These are phyloP conservation scores for Irpex sp. DNA, from an alignment of 1,284 basidiomycete species.

Conservation along the genomic window DNA sequence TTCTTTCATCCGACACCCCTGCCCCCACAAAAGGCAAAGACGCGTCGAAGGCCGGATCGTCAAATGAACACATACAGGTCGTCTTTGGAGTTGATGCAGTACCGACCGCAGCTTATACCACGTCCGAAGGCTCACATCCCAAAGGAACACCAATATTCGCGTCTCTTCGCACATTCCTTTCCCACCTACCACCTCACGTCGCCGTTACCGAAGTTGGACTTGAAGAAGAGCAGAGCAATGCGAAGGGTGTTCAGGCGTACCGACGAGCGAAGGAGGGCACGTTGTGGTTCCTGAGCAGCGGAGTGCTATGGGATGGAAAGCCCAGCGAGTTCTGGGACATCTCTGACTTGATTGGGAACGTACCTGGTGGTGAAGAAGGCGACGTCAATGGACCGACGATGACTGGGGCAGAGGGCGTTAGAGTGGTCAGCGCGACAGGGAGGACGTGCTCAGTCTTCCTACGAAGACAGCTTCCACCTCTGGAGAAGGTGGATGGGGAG, in stretches of 20 bases:
- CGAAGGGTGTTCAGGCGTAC: slow-evolving; percentile 64
- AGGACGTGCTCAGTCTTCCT: slow-evolving; percentile 62
- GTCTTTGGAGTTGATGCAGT: slow-evolving; percentile 64
- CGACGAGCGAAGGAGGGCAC: slow-evolving; percentile 65
- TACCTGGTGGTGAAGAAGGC: slow-evolving; percentile 14
- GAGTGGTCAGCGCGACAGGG: slow-evolving; percentile 61
- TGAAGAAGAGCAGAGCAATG: slow-evolving; percentile 21
- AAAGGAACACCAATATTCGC: slow-evolving; percentile 52
- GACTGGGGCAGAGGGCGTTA: slow-evolving; percentile 40
- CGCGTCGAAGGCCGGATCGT: slow-evolving; percentile 22
- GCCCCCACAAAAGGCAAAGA: slow-evolving; percentile 28
- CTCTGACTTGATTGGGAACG: slow-evolving; percentile 44
- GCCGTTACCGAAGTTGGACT: slow-evolving; percentile 28
- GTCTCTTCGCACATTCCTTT: slow-evolving; percentile 48
- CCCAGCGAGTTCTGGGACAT: slow-evolving; percentile 74
- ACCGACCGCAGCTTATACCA: slow-evolving; percentile 34
- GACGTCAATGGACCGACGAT: slow-evolving; percentile 7
- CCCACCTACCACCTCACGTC: slow-evolving; percentile 45
- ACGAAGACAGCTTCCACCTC: slow-evolving; percentile 35
- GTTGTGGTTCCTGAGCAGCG: slow-evolving; percentile 65
- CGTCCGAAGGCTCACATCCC: slow-evolving; percentile 36
- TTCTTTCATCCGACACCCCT: slow-evolving; percentile 49
- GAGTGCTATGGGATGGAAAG: slow-evolving; percentile 70
- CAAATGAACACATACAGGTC: slow-evolving; percentile 37
- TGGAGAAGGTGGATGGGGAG: slow-evolving; percentile 19